Evolutionary conservation across 2,329 filamentous ascomycete species (phyloP).

Genomic region (Tolypocladium cylindrosporum): DNA sequence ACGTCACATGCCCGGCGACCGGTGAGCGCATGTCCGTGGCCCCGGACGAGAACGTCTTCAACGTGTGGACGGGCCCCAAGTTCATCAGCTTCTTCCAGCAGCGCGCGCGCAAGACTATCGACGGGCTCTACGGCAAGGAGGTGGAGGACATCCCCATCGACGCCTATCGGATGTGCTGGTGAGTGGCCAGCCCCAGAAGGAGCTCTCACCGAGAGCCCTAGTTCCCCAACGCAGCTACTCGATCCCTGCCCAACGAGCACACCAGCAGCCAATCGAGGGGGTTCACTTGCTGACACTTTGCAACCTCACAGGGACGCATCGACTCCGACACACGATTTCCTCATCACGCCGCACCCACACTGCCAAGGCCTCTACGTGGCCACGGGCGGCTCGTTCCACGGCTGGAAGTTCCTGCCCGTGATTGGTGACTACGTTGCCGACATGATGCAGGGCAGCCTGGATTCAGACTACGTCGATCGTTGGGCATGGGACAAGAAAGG

Average conservation of each 20-base stretch:
- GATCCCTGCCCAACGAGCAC: neutral
- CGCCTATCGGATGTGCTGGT: slow-evolving; percentile 37
- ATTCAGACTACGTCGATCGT: slow-evolving; percentile 24
- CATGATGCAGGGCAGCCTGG: slow-evolving; percentile 31
- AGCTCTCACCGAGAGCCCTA: slow-evolving; percentile 1
- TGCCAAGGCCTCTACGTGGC: slow-evolving; percentile 47
- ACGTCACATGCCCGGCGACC: slow-evolving; percentile 30
- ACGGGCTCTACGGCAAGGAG: slow-evolving; percentile 31
- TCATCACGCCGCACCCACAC: slow-evolving; percentile 43
- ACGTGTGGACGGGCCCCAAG: slow-evolving; percentile 27
- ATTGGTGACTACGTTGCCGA: slow-evolving; percentile 50
- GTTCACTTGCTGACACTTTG: slow-evolving; percentile 5
- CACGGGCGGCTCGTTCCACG: slow-evolving; percentile 53
- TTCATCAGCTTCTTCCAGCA: slow-evolving; percentile 34
- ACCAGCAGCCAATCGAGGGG: neutral
- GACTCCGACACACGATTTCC: slow-evolving; percentile 51
- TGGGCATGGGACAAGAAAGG: slow-evolving; percentile 37
- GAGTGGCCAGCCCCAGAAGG: slow-evolving; percentile 7
- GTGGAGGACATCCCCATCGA: slow-evolving; percentile 28
- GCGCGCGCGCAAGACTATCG: slow-evolving; percentile 25
- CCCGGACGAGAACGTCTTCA: slow-evolving; percentile 30
- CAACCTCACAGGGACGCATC: slow-evolving; percentile 42
- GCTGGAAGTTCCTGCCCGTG: slow-evolving; percentile 55
- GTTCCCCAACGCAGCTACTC: neutral
- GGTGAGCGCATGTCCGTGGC: slow-evolving; percentile 44